Percentiles rank a stretch among this genome's conserved stretches.
These are phyloP conservation scores for Alternaria viburni DNA, from an alignment of 2,329 filamentous ascomycete genomes.

Conservation along the genomic window DNA sequence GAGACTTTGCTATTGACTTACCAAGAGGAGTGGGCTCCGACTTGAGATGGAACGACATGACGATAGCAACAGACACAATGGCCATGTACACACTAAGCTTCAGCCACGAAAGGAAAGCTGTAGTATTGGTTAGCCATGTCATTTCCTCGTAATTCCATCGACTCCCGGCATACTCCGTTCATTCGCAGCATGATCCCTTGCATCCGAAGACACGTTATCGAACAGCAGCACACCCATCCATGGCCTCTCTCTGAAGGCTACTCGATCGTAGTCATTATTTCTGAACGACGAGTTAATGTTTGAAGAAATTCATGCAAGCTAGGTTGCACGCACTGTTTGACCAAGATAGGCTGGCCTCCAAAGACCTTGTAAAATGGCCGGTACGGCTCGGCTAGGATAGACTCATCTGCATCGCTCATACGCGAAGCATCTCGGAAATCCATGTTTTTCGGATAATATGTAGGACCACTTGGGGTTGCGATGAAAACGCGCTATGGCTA, in stretches of 20 bases:
- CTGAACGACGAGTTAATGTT: conserved; percentile 23
- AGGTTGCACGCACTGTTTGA: conserved; percentile 45
- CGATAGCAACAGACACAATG: conserved; percentile 86
- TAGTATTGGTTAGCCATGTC: conserved; percentile 2
- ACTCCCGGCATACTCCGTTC: conserved; percentile 63
- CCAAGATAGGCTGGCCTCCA: conserved; percentile 55
- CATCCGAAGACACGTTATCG: conserved; percentile 75
- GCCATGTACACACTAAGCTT: conserved; percentile 89
- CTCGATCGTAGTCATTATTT: conserved; percentile 50
- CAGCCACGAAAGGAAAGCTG: conserved; percentile 85
- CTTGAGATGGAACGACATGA: conserved; percentile 91
- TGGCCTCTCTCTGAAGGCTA: conserved; percentile 66
- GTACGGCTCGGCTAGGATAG: conserved; percentile 49
- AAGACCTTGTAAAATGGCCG: conserved; percentile 61
- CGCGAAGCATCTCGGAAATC: conserved; percentile 38
- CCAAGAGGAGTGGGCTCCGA: conserved; percentile 59
- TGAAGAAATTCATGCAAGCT: not conserved
- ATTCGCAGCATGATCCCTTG: conserved; percentile 79
- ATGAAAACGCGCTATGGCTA: not conserved
- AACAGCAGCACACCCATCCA: conserved; percentile 73
- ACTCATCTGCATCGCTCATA: conserved; percentile 39
- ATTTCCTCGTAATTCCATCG: not conserved
- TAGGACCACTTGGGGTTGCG: not conserved
- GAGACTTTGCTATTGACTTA: conserved; percentile 7
- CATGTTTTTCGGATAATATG: conserved; percentile 17